These are phyloP conservation scores for Fusarium sp. DNA, from an alignment of 2,329 filamentous ascomycete species.

Conservation along the genomic window DNA sequence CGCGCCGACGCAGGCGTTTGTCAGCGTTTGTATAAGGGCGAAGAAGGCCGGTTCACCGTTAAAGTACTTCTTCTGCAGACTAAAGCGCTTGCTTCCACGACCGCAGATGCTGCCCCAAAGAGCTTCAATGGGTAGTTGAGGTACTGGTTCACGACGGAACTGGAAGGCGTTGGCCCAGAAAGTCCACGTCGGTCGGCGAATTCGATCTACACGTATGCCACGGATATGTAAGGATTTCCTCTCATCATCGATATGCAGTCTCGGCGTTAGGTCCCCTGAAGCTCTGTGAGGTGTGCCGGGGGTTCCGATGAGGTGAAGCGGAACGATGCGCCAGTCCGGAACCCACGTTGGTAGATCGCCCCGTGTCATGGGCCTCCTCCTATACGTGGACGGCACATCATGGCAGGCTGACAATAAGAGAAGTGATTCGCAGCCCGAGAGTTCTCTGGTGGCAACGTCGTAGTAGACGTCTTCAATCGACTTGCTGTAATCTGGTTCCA, in stretches of 20 bases:
- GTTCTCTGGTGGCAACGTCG: slow-evolving; percentile 48
- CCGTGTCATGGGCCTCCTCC: slow-evolving; percentile 8
- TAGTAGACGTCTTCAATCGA: slow-evolving; percentile 48
- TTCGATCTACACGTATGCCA: slow-evolving; percentile 46
- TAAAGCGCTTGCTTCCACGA: slow-evolving; percentile 35
- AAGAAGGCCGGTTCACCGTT: slow-evolving; percentile 47
- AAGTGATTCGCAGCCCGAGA: slow-evolving; percentile 45
- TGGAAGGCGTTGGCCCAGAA: slow-evolving; percentile 49
- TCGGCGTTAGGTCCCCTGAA: slow-evolving; percentile 41
- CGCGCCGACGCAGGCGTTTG: slow-evolving; percentile 48
- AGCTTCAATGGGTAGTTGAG: slow-evolving; percentile 43
- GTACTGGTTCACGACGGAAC: slow-evolving; percentile 27
- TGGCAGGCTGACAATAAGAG: slow-evolving; percentile 48
- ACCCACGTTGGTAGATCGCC: slow-evolving; percentile 51
- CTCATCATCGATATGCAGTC: slow-evolving; percentile 43
- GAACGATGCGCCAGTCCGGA: slow-evolving; percentile 51
- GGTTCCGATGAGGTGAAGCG: slow-evolving; percentile 49
- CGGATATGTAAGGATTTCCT: slow-evolving; percentile 41
- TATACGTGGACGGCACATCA: slow-evolving; percentile 23
- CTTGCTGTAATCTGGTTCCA: slow-evolving; percentile 47
- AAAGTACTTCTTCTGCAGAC: slow-evolving; percentile 42
- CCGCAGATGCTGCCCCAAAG: slow-evolving; percentile 48
- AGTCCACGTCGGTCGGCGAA: slow-evolving; percentile 40
- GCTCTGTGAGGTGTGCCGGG: slow-evolving; percentile 49
- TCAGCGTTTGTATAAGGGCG: slow-evolving; percentile 50